Base-by-base conservation (phyloP, 306 rosid species). In the Vigna hirtella region DNA sequence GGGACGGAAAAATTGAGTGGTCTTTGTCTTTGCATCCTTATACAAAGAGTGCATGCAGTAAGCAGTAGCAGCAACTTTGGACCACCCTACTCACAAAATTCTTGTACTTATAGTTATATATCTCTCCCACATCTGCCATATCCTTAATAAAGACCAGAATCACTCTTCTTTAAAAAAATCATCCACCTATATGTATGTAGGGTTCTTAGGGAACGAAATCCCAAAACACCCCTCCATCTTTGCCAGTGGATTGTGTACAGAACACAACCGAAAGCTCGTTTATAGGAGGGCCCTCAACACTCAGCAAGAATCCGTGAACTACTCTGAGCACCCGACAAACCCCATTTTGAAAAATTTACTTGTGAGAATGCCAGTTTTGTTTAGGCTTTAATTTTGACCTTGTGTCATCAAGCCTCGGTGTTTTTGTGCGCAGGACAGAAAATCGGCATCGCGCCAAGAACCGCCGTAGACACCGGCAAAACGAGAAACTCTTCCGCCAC, bases 81-180 rank as follows among this genome's bases (percentile, higher is more conserved):
- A 89, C 93, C 90, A 86, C 89, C 34, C 90, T 80, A 80, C 22
- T 57, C 68, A 77, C 67, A 36, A 65, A 70, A 81, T 34, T 28
- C 86, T 76, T 49, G 34, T 72, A 59, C 61, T 56, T 59, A 20
- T 50, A 70, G 40, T 59, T 76, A 18, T 40, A 47, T 66, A 42
- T 42, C 64, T 48, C 58, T 47, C 57, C 71, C 42, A 42, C 30
- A 55, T 79, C 78, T 79, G 82, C 57, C 58, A 24, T 22, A 50
- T 82, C 86, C 78, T 80, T 70, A 74, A 67, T 32, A 66, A 32
- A 77, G 86, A 61, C 65, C 81, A 52, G 52, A 34, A 67, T 52
- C 45, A 22, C 77, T 59, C 48, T 56, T 42, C 49, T 28, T 71
- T 70, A 62, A 70, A 83, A 83, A 49, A 78, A 49, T 42, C 69